A percentile compares a stretch with the other conserved stretches of the same genome.
phyloP scores from a whole-genome alignment of 306 rosid species.

The Corylus avellana region DNA sequence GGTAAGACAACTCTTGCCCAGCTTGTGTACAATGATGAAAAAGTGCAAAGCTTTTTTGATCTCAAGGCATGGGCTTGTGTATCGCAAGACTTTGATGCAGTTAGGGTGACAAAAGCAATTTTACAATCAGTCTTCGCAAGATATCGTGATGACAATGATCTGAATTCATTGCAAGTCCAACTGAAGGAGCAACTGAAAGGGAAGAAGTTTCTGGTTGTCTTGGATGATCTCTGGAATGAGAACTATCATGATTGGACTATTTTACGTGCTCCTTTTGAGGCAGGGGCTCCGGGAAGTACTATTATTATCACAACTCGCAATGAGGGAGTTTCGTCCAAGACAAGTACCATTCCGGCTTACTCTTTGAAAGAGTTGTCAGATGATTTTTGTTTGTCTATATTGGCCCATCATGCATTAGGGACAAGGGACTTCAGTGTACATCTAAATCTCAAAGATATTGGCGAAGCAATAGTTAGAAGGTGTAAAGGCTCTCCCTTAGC shows the following conservation, averaged over 20 bases:
- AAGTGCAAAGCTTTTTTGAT: no score
- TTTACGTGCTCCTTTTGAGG: neutral
- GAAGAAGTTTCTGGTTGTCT: neutral
- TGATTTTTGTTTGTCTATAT: constrained; percentile 6
- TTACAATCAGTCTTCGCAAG: no score
- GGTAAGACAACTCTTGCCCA: no score
- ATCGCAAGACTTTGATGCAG: neutral
- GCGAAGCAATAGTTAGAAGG: neutral
- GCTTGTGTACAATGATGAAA: no score
- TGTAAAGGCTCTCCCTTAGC: constrained; percentile 2
- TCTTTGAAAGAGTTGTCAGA: neutral
- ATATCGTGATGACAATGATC: neutral
- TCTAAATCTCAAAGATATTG: neutral
- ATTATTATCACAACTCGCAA: constrained; percentile 13
- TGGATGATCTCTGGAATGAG: constrained; percentile 5
- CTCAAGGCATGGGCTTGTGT: neutral
- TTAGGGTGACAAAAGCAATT: neutral
- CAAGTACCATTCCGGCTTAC: neutral
- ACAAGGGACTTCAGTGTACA: neutral
- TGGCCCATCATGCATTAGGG: constrained; percentile 9
- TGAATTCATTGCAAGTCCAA: neutral
- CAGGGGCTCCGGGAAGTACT: constrained; percentile 10
- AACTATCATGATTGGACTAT: neutral
- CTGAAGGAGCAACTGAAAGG: neutral
- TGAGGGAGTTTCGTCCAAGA: neutral